phyloP scores from a whole-genome alignment of 192 early-diverging fungal species.

The Coemansia sp. region DNA sequence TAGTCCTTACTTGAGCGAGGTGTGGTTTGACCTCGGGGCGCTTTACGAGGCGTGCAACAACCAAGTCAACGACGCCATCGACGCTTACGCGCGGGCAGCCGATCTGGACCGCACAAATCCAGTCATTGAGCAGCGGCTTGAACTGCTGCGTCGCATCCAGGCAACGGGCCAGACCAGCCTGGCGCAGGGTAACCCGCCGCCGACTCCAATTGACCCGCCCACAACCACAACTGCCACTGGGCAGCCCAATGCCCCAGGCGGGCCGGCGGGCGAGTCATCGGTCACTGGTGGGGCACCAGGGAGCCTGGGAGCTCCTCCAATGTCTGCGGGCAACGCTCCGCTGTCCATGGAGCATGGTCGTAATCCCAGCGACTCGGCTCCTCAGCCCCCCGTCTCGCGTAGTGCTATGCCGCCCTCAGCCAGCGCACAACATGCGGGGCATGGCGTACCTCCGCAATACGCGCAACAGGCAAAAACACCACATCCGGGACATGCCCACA shows the following conservation, averaged over 20 bases:
- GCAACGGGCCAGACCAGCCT: constrained; percentile 41
- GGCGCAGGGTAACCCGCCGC: constrained; percentile 30
- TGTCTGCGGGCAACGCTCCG: constrained; percentile 17
- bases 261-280: constrained; percentile 44
- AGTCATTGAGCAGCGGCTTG: constrained; percentile 79
- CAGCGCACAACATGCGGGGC: constrained; percentile 8
- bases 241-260: constrained; percentile 51
- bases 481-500: constrained; percentile 12
- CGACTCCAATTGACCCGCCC: constrained; percentile 47
- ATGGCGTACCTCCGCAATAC: constrained; percentile 3
- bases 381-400: constrained; percentile 12
- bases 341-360: constrained; percentile 26
- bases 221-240: constrained; percentile 34
- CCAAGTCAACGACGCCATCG: constrained; percentile 93
- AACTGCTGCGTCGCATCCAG: constrained; percentile 48
- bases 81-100: constrained; percentile 91
- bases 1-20: constrained; percentile 92
- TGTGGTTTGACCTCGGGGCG: constrained; percentile 97
- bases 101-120: constrained; percentile 90
- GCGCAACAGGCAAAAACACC: constrained; percentile 22
- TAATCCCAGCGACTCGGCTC: constrained; percentile 18
- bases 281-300: constrained; percentile 35
- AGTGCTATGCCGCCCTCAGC: constrained; percentile 15
- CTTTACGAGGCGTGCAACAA: constrained; percentile 98
- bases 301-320: constrained; percentile 42